Base-by-base conservation (phyloP, 257 asterid species). In the Solanum commersonii region DNA sequence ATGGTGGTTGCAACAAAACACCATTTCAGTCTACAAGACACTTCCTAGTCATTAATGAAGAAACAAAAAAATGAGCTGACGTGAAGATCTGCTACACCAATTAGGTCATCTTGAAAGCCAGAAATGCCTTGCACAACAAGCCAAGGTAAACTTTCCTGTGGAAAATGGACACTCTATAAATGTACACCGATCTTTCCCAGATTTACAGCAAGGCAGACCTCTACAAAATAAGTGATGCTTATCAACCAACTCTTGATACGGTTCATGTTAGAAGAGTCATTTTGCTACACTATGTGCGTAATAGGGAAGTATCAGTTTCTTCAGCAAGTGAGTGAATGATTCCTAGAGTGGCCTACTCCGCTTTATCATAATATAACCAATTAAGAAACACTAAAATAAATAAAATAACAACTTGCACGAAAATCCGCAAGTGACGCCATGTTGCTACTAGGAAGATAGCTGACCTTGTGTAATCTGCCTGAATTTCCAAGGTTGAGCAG, bases 391-490 rank as follows among this genome's bases (percentile, higher is more conserved):
- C 82, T 23, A 68, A 13, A 40, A 85, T 35, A 85, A 29, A 85
- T 20, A 49, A 84, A 84, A 65, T 38, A 37, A 27, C 42, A 25
- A 31, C 81, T 68, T 25, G 15, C 15, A 49, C 23, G 44, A 20
- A 74, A 81, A 81, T 81, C 35, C 12, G 5, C 44, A 52, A 18
- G 44, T 31, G 68, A 49, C 22, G 86, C 70, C 68, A 82, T 49
- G 68, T 82, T 49, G 29, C 70, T 31, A 49, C 44, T 82, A 46
- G 27, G 85, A 82, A 82, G 70, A 49, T 82, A 49, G 70, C 42
- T 85, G 83, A 95, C 99, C 99, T 97, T 37, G 94, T 90, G 90
- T 96, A 97, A 89, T 96, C 99, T n/a, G 98, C 99, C 92, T 94
- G 99, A 87, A 96, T 93, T 92, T 97, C 99, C 87, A 96, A 91